These are phyloP conservation scores for Pleurotus tuoliensis DNA, from an alignment of 768 basidiomycete genomes.

Conservation along the genomic window DNA sequence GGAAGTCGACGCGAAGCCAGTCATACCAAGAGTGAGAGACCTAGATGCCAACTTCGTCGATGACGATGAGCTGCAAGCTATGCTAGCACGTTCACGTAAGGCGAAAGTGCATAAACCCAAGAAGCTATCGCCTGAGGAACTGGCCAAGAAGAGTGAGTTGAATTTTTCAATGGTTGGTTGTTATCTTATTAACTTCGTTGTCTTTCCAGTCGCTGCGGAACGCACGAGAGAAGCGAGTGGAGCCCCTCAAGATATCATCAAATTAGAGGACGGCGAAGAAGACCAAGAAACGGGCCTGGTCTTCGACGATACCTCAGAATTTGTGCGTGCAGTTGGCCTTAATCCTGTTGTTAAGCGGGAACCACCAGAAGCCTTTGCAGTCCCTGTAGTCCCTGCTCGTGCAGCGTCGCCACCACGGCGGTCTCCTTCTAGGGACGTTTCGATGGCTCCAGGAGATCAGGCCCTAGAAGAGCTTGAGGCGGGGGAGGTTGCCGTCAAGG, in stretches of 20 bases:
- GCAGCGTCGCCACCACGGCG: constrained; percentile 25
- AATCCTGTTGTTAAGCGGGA: constrained; percentile 51
- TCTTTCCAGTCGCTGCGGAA: constrained; percentile 56
- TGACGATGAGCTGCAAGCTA: constrained; percentile 96
- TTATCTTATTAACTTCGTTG: constrained; percentile 3
- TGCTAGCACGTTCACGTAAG: constrained; percentile 80
- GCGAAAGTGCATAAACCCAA: constrained; percentile 76
- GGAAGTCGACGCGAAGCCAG: constrained; percentile 78
- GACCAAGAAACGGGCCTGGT: constrained; percentile 59
- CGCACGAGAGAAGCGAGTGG: constrained; percentile 47
- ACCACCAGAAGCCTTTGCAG: constrained; percentile 29
- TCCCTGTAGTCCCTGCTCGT: constrained; percentile 18
- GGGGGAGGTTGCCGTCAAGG: constrained; percentile 75
- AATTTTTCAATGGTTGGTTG: neutral
- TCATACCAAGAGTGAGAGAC: constrained; percentile 63
- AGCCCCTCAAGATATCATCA: constrained; percentile 33
- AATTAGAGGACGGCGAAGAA: constrained; percentile 40
- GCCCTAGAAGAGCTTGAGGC: constrained; percentile 74
- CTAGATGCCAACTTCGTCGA: constrained; percentile 91
- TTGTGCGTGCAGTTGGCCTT: constrained; percentile 80
- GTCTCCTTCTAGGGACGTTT: constrained; percentile 48
- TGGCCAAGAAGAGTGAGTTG: constrained; percentile 68
- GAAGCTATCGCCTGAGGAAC: constrained; percentile 76
- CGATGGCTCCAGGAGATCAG: constrained; percentile 58
- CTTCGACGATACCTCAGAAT: constrained; percentile 96